These are phyloP conservation scores for Pestalotiopsis sp. DNA, from an alignment of 2,329 filamentous ascomycete species.

Conservation along the genomic window DNA sequence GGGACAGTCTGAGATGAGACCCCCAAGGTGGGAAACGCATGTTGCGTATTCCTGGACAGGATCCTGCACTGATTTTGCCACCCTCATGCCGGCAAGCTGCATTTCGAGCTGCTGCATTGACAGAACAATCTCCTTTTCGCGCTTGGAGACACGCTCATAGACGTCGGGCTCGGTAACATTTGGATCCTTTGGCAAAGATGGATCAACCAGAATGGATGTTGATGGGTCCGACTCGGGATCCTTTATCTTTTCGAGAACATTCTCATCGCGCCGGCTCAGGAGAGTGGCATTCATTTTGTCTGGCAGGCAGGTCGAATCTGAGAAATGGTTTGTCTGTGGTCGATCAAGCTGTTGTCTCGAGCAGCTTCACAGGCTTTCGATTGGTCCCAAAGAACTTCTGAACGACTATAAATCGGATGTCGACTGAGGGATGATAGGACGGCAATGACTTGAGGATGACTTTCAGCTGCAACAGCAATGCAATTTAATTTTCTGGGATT, in stretches of 20 bases:
- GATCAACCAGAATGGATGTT: conserved; percentile 55
- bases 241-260: conserved; percentile 68
- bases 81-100: conserved; percentile 47
- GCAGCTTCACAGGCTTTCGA: neutral
- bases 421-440: neutral
- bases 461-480: neutral
- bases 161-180: conserved; percentile 51
- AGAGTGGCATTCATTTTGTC: conserved; percentile 28
- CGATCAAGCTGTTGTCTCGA: neutral
- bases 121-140: conserved; percentile 56
- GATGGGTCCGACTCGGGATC: conserved; percentile 66
- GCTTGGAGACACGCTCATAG: conserved; percentile 53
- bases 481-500: neutral
- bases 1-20: conserved; percentile 60
- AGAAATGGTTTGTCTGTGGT: neutral
- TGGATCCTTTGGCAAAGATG: conserved; percentile 58
- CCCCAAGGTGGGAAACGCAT: conserved; percentile 52
- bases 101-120: conserved; percentile 58
- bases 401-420: neutral
- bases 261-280: conserved; percentile 61
- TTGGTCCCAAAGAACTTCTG: neutral
- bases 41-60: conserved; percentile 48
- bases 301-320: neutral
- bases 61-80: conserved; percentile 35
- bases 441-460: neutral